These are phyloP conservation scores for Chaetomium cochliodes DNA, from an alignment of 495 filamentous ascomycete genomes.

Conservation along the genomic window DNA sequence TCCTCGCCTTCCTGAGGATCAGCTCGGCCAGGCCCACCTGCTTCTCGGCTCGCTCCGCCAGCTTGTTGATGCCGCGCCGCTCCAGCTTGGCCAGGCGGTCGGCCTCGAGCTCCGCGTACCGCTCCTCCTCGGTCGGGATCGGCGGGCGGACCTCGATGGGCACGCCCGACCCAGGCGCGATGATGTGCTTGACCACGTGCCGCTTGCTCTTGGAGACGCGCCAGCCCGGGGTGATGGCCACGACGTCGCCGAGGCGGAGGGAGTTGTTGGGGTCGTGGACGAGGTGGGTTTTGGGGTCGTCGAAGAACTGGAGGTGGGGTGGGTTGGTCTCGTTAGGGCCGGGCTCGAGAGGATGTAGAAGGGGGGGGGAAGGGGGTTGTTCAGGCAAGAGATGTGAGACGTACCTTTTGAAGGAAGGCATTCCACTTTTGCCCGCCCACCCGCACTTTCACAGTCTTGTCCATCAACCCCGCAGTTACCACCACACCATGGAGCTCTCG, in stretches of 20 bases:
- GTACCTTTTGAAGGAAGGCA: conserved; percentile 55
- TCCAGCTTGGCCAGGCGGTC: conserved; percentile 52
- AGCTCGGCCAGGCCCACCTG: conserved; percentile 24
- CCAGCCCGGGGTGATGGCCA: conserved; percentile 69
- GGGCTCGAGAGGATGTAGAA: neutral
- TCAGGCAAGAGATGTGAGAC: conserved; percentile 8
- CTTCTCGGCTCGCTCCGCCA: conserved; percentile 7
- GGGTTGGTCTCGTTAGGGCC: neutral
- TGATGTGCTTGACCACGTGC: conserved; percentile 74
- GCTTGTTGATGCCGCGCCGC: conserved; percentile 40
- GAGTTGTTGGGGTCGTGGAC: conserved; percentile 77
- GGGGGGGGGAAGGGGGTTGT: neutral
- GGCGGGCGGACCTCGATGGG: conserved; percentile 62
- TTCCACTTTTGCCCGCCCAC: conserved; percentile 63
- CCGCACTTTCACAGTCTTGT: conserved; percentile 68
- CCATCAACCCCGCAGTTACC: conserved; percentile 66
- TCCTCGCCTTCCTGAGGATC: conserved; percentile 21
- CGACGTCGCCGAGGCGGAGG: conserved; percentile 71
- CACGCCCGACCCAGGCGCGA: conserved; percentile 64
- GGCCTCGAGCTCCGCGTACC: conserved; percentile 48
- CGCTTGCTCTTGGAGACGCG: conserved; percentile 63
- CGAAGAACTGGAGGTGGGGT: conserved; percentile 44
- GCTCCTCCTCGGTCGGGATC: conserved; percentile 63
- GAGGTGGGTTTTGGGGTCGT: conserved; percentile 50
- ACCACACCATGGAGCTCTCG: conserved; percentile 57